These are phyloP conservation scores for Suillus clintonianus DNA, from an alignment of 768 basidiomycete species.

Conservation along the genomic window DNA sequence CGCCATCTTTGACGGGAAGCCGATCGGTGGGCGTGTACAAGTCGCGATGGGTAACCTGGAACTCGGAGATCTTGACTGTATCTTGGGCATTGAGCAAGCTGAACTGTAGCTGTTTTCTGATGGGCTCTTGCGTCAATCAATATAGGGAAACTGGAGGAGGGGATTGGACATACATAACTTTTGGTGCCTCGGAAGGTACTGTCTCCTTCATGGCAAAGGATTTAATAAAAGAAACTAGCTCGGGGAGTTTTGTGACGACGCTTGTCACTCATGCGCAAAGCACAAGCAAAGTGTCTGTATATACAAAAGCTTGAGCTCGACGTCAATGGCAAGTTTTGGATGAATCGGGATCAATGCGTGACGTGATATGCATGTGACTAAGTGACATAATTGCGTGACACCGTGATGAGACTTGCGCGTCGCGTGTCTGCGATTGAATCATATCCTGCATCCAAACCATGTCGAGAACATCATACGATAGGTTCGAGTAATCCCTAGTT, in stretches of 20 bases:
- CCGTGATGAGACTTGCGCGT: slow-evolving; percentile 51
- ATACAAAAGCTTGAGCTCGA: neutral
- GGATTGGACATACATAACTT: slow-evolving; percentile 66
- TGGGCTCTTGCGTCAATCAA: slow-evolving; percentile 11
- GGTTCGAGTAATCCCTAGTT: slow-evolving; percentile 41
- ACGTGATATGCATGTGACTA: slow-evolving; percentile 19
- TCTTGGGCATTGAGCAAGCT: slow-evolving; percentile 92
- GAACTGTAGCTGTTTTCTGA: slow-evolving; percentile 95
- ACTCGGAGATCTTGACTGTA: slow-evolving; percentile 93
- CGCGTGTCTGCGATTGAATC: slow-evolving; percentile 47
- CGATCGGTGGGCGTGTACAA: slow-evolving; percentile 85
- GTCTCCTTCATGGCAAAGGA: slow-evolving; percentile 65
- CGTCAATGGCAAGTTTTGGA: neutral
- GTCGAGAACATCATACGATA: slow-evolving; percentile 94
- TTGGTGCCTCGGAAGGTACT: slow-evolving; percentile 76
- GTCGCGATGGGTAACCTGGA: slow-evolving; percentile 92
- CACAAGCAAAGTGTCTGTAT: neutral
- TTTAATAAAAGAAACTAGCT: neutral
- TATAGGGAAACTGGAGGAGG: neutral
- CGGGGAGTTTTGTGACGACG: neutral
- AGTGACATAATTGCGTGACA: slow-evolving; percentile 41
- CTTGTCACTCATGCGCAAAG: neutral
- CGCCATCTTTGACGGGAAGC: slow-evolving; percentile 87
- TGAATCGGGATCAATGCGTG: neutral
- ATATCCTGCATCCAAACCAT: slow-evolving; percentile 47